phyloP scores from a whole-genome alignment of 345 rosid species.

The Aquilaria sinensis region DNA sequence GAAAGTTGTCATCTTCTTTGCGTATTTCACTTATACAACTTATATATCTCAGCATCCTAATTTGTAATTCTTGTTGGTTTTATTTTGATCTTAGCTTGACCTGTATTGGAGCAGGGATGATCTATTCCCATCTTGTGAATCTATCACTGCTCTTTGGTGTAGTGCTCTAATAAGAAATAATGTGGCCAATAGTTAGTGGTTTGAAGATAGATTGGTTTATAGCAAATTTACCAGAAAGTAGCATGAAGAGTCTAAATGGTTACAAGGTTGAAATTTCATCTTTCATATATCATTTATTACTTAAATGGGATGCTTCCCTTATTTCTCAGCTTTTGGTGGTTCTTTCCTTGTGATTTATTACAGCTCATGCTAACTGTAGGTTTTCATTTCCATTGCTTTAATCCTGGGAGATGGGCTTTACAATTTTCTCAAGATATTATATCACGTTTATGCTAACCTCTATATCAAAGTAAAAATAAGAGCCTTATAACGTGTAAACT shows the following conservation, averaged over 20 bases:
- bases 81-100: slow-evolving; percentile 88
- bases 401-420: slow-evolving; percentile 92
- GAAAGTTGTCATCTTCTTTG: slow-evolving; percentile 19
- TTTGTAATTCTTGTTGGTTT: slow-evolving; percentile 48
- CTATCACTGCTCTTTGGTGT: slow-evolving; percentile 88
- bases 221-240: slow-evolving; percentile 41
- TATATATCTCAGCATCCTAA: slow-evolving; percentile 2
- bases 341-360: background rate
- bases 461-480: slow-evolving; percentile 22
- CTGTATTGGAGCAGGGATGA: slow-evolving; percentile 94
- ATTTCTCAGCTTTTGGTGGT: background rate
- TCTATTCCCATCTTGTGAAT: slow-evolving; percentile 87
- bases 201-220: slow-evolving; percentile 78
- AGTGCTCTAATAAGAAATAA: slow-evolving; percentile 81
- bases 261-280: slow-evolving; percentile 48
- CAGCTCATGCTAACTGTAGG: slow-evolving; percentile 35
- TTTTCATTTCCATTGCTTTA: slow-evolving; percentile 73
- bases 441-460: slow-evolving; percentile 45
- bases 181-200: slow-evolving; percentile 82
- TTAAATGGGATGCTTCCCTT: background rate
- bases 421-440: slow-evolving; percentile 77
- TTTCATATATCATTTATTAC: background rate
- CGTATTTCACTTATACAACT: background rate
- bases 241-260: slow-evolving; percentile 87
- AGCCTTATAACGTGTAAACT: slow-evolving; percentile 12